These are phyloP conservation scores for Euphorbia lathyris DNA, from an alignment of 345 rosid genomes.

Conservation along the genomic window DNA sequence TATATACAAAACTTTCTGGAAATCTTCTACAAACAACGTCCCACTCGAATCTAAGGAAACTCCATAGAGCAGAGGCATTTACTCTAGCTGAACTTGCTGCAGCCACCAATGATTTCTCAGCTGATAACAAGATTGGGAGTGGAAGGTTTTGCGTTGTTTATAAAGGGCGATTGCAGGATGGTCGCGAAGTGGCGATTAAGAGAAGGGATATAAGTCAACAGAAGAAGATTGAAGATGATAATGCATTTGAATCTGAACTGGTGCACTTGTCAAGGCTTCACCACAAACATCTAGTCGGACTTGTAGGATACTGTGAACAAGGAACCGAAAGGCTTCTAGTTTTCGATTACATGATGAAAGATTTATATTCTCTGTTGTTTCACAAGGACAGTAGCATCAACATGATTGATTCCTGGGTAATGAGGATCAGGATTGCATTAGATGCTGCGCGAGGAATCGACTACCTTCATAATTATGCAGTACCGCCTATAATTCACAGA, in stretches of 20 bases:
- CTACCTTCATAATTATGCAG: no score
- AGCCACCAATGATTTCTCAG: conserved; percentile 69
- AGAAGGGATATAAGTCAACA: conserved; percentile 58
- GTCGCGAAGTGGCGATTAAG: conserved; percentile 79
- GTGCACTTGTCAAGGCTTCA: conserved; percentile 75
- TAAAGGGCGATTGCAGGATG: conserved; percentile 59
- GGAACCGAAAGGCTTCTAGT: conserved; percentile 70
- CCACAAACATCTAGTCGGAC: conserved; percentile 81
- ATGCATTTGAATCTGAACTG: conserved; percentile 72
- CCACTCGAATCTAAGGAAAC: background rate
- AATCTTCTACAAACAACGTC: background rate
- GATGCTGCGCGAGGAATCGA: no score
- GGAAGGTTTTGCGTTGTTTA: conserved; percentile 83
- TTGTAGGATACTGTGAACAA: conserved; percentile 83
- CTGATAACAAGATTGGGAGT: conserved; percentile 64
- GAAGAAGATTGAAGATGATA: conserved; percentile 74
- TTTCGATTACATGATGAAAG: conserved; percentile 79
- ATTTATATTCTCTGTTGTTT: conserved; percentile 67
- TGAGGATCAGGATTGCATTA: conserved; percentile 73
- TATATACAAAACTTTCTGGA: background rate
- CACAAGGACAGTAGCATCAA: conserved; percentile 46
- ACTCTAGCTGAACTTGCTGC: conserved; percentile 56
- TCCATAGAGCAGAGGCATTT: conserved; percentile 61
- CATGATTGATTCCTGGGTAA: conserved; percentile 80
- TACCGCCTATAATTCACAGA: no score